phyloP scores from a whole-genome alignment of 495 filamentous ascomycete genomes.

The Cladorrhinum samala region DNA sequence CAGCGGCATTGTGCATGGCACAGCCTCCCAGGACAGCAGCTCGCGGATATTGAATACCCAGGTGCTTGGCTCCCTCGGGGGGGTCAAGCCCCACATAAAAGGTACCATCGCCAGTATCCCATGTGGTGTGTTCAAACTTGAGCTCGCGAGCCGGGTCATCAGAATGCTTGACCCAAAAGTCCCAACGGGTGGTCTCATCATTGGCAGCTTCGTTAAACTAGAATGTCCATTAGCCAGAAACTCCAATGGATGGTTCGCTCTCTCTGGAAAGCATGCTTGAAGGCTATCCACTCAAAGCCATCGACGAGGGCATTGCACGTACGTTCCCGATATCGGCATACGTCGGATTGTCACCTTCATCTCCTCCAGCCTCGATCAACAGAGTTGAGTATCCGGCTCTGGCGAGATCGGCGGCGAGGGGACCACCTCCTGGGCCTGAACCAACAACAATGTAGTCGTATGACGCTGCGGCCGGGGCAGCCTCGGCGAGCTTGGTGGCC shows the following conservation, averaged over 20 bases:
- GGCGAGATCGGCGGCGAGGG: conserved; percentile 56
- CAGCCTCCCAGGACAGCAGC: conserved; percentile 43
- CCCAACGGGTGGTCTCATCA: conserved; percentile 43
- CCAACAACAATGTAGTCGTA: conserved; percentile 67
- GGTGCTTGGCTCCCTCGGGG: conserved; percentile 34
- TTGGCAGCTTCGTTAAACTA: conserved; percentile 42
- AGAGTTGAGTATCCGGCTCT: conserved; percentile 54
- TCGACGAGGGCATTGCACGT: no score
- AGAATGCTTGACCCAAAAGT: conserved; percentile 49
- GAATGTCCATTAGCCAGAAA: no score
- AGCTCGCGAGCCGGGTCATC: conserved; percentile 35
- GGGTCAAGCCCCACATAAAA: conserved; percentile 44
- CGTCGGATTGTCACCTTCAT: conserved; percentile 48
- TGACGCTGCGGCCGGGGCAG: conserved; percentile 2
- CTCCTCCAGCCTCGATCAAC: conserved; percentile 59
- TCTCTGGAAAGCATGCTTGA: no score
- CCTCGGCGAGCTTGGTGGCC: conserved; percentile 10
- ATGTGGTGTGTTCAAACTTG: conserved; percentile 41
- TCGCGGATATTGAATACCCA: conserved; percentile 45
- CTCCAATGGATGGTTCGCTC: no score
- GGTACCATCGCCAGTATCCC: conserved; percentile 37
- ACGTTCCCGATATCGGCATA: conserved; percentile 33
- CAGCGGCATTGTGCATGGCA: conserved; percentile 45
- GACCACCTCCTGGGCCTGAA: conserved; percentile 59
- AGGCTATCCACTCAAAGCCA: no score